Conservation (phyloP, 139 green algal species). For the Picochlorum sp. region DNA sequence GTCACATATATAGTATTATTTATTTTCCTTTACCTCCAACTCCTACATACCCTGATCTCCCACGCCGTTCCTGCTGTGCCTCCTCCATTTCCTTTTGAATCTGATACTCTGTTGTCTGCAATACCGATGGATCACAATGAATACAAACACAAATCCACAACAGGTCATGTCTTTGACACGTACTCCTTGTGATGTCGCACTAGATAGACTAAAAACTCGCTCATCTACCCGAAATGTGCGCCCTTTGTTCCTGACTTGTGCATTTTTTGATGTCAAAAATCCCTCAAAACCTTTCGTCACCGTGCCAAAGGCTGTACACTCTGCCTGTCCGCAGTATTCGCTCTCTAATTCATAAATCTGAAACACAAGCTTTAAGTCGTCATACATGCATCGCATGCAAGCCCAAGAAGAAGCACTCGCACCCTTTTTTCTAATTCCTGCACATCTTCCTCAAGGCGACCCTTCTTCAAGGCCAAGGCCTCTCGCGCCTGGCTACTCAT, state of each 20-base stretch:
- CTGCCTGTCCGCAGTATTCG: slow-evolving; percentile 45
- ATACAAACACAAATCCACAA: not conserved
- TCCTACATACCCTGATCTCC: not conserved
- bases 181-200: slow-evolving; percentile 50
- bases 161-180: not conserved
- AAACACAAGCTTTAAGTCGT: not conserved
- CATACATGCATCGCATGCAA: not conserved
- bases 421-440: not conserved
- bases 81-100: slow-evolving; percentile 1
- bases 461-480: not conserved
- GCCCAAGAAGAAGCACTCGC: not conserved
- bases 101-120: slow-evolving; percentile 3
- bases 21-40: too few species aligned
- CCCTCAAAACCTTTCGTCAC: slow-evolving; percentile 73
- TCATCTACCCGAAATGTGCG: slow-evolving; percentile 58
- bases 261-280: slow-evolving; percentile 61
- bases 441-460: not conserved
- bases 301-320: slow-evolving; percentile 49
- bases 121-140: not conserved
- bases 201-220: slow-evolving; percentile 62
- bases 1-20: too few species aligned
- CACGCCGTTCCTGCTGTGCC: not conserved
- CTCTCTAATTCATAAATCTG: slow-evolving; percentile 66
- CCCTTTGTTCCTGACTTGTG: slow-evolving; percentile 42
- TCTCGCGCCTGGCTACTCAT: not conserved